Conservation (phyloP, 2,329 filamentous ascomycete species). For the Nemania sp. region DNA sequence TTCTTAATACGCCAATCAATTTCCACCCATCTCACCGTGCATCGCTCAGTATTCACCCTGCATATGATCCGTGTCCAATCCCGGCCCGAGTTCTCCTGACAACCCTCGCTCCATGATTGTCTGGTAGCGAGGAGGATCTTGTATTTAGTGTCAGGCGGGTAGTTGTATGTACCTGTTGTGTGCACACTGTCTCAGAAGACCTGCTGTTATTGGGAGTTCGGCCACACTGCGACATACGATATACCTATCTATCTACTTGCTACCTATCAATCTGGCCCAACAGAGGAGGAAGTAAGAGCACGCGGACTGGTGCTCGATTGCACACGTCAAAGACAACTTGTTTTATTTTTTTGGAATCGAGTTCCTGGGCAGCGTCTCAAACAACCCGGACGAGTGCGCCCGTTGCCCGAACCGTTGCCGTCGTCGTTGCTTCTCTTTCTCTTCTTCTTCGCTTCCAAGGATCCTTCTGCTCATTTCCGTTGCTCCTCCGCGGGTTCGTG, state of each 20-base stretch:
- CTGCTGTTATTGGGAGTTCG: no score
- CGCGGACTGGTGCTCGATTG: slow-evolving; percentile 2
- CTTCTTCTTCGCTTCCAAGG: background rate
- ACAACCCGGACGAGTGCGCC: background rate
- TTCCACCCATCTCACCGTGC: background rate
- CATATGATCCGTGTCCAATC: slow-evolving; percentile 17
- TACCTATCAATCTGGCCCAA: no score
- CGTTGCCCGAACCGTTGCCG: background rate
- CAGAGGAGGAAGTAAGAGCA: no score
- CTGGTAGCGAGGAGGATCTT: slow-evolving; percentile 18
- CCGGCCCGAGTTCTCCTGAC: background rate
- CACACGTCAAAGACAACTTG: background rate
- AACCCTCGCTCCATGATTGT: background rate
- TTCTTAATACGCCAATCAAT: background rate
- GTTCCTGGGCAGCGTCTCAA: background rate
- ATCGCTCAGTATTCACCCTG: slow-evolving; percentile 14
- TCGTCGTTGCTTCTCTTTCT: background rate
- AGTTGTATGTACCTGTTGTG: background rate
- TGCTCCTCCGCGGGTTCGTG: slow-evolving; percentile 13
- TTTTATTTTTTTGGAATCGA: background rate
- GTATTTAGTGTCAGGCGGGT: background rate
- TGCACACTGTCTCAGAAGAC: no score
- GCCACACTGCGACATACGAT: no score
- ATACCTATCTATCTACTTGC: background rate
- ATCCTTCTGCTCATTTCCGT: background rate